phyloP scores from a whole-genome alignment of 2,329 filamentous ascomycete species.

The Didymella segeticola region DNA sequence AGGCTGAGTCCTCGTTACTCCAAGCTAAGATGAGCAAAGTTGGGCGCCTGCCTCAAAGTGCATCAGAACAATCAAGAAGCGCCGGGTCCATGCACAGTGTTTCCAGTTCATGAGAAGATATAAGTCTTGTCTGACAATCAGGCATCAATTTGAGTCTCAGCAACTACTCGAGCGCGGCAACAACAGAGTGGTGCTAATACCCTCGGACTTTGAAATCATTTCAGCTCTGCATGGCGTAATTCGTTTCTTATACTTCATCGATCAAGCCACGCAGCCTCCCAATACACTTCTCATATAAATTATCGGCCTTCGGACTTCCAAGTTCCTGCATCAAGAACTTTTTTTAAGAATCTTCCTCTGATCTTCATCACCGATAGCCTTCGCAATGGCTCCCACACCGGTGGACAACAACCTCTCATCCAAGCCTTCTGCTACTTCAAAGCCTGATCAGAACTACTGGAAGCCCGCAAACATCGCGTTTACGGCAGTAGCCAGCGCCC shows the following conservation, averaged over 20 bases:
- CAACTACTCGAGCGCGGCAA: slow-evolving; percentile 16
- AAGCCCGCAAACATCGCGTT: slow-evolving; percentile 37
- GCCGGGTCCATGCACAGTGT: slow-evolving; percentile 25
- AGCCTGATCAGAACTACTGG: slow-evolving; percentile 26
- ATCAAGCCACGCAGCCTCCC: slow-evolving; percentile 16
- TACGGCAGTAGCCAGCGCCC: slow-evolving; percentile 33
- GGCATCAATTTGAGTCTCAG: slow-evolving; percentile 13
- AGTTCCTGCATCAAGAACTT: not conserved
- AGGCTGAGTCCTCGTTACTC: slow-evolving; percentile 37
- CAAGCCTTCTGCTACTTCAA: slow-evolving; percentile 14
- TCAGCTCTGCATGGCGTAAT: slow-evolving; percentile 30
- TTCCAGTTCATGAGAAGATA: slow-evolving; percentile 32
- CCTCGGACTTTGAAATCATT: slow-evolving; percentile 15
- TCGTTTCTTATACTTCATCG: slow-evolving; percentile 18
- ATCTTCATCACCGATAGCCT: not conserved
- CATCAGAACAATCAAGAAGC: slow-evolving; percentile 23
- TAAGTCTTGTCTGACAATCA: slow-evolving; percentile 33
- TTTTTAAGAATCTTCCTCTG: not conserved
- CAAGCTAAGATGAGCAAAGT: slow-evolving; percentile 27
- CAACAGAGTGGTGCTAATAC: slow-evolving; percentile 15
- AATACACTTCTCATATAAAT: slow-evolving; percentile 9
- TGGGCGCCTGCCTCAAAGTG: slow-evolving; percentile 33
- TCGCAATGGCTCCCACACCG: slow-evolving; percentile 38
- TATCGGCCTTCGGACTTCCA: slow-evolving; percentile 1
- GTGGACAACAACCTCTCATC: slow-evolving; percentile 19